Evolutionary conservation across 176 grass and related monocot genomes (phyloP).

Genomic region (Poa pratensis): DNA sequence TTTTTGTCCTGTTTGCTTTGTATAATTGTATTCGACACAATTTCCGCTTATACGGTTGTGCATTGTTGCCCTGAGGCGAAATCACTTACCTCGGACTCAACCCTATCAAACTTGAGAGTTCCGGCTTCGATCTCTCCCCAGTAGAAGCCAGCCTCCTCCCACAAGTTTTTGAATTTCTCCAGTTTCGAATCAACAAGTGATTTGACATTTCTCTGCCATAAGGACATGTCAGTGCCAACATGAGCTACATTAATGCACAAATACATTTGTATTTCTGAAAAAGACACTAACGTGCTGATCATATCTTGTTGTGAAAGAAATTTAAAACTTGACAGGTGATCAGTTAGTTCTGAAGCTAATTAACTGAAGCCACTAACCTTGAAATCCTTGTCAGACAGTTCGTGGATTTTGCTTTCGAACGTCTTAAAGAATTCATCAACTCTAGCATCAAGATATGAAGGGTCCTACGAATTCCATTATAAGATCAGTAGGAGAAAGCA

Average conservation of each 20-base stretch:
- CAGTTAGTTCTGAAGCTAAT: constrained; percentile 21
- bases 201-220: constrained; percentile 75
- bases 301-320: neutral
- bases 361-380: constrained; percentile 58
- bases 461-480: constrained; percentile 57
- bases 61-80: neutral
- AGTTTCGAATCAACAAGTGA: constrained; percentile 77
- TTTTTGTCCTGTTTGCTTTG: neutral
- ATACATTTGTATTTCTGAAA: neutral
- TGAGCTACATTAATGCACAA: neutral
- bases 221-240: constrained; percentile 18
- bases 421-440: constrained; percentile 80
- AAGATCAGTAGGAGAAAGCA: constrained; percentile 39
- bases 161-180: constrained; percentile 93
- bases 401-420: constrained; percentile 79
- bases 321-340: neutral
- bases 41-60: neutral
- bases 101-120: constrained; percentile 77
- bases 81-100: constrained; percentile 64
- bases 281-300: neutral
- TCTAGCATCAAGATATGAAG: constrained; percentile 75
- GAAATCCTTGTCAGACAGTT: constrained; percentile 81
- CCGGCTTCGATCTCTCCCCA: constrained; percentile 82
- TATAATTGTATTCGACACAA: neutral
- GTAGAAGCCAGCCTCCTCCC: constrained; percentile 75